Evolutionary conservation across 108 stramenopile genomes (phyloP).

Genomic region (Pinguiococcus pyrenoidosus): DNA sequence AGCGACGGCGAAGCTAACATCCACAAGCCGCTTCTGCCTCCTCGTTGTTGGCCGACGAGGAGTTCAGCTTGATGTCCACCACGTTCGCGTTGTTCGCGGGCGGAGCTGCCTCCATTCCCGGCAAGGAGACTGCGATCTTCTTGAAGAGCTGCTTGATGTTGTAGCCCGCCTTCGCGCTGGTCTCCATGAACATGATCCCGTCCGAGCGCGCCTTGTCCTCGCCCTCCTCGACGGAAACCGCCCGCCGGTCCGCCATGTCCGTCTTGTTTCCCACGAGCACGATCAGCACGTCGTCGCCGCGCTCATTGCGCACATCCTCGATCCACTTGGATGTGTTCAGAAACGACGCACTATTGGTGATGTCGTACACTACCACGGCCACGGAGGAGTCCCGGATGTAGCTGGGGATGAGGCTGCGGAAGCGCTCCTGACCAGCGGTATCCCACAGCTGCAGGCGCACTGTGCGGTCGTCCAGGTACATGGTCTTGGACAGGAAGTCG

Average conservation of each 20-base stretch:
- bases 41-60: too few species aligned
- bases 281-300: conserved; percentile 94
- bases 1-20: too few species aligned
- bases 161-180: conserved; percentile 85
- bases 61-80: conserved; percentile 86
- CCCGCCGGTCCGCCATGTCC: conserved; percentile 87
- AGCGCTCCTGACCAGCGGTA: conserved; percentile 90
- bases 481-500: conserved; percentile 96
- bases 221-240: conserved; percentile 80
- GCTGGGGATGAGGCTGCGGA: conserved; percentile 70
- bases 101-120: conserved; percentile 63
- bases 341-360: conserved; percentile 86
- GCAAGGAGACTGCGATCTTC: conserved; percentile 85
- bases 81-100: conserved; percentile 50
- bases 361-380: conserved; percentile 96
- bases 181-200: conserved; percentile 91
- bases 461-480: conserved; percentile 92
- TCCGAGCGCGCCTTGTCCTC: conserved; percentile 84
- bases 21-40: too few species aligned
- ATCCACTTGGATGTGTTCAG: conserved; percentile 96
- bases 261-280: conserved; percentile 98
- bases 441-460: conserved; percentile 99
- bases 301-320: conserved; percentile 89
- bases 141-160: conserved; percentile 95
- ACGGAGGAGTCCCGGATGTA: conserved; percentile 97